Base-by-base conservation (phyloP, 345 rosid genomes). In the Euclidium syriacum region DNA sequence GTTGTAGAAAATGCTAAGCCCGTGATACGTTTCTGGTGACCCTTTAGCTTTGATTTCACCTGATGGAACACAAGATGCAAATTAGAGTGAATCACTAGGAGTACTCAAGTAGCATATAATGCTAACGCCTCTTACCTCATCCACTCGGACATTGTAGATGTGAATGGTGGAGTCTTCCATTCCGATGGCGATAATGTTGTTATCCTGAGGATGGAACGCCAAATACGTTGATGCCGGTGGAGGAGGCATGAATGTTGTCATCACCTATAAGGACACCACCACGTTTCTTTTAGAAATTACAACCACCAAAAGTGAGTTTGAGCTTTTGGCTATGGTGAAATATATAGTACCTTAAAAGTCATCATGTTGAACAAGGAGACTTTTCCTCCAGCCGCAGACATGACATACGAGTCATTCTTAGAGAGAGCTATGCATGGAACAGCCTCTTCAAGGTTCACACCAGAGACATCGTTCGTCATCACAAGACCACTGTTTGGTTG, bases 351-450 rank as follows among this genome's bases (percentile, higher is more conserved):
- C 89, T 85, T 88, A 77, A 86, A 92, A 22, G 86, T 86, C 94
- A 85, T 81, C 98, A 88, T 81, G 77, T 92, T 92, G 62, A 91
- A 91, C 68, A 91, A 68, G 6, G 98, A 88, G 58, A 83, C 85
- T 73, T 85, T 91, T 42, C 98, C 95, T 18, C 98, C 98, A 56
- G 86, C 73, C 27, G 96, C 96, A 7, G 98, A 92, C 89, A 86
- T 81, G 54, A 92, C 94, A 72, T 92, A 92, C 0, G 91, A 85
- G 70, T 92, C 96, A 26, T 88, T 92, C 74, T 92, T 92, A 19
- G 98, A 85, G 44, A 92, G 87, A 17, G 96, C 95, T 48, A 92
- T 88, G 82, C 98, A 89, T 1, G 96, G 96, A 38, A 82, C 80
- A 19, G 88, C 84, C 76, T 84, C 95, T 73, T 87, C 95, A 39